A percentile compares a stretch with the other conserved stretches of the same genome.
phyloP scores from a whole-genome alignment of 768 basidiomycete genomes.

The Kwoniella mangroviensis region DNA sequence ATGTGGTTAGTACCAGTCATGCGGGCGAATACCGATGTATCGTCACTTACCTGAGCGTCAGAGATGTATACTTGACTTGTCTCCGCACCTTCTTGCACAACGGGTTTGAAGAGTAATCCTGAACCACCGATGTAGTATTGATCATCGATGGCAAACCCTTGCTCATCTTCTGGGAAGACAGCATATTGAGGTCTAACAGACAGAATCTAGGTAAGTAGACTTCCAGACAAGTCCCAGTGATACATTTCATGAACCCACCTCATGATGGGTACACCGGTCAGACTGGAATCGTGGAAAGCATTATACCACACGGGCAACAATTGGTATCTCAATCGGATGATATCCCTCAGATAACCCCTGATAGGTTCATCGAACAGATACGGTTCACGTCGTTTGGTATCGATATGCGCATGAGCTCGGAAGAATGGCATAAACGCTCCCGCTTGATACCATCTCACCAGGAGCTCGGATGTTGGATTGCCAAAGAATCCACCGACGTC shows the following conservation, averaged over 20 bases:
- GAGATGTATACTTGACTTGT: conserved; percentile 79
- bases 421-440: conserved; percentile 96
- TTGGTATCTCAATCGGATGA: conserved; percentile 78
- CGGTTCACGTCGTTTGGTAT: conserved; percentile 96
- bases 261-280: conserved; percentile 79
- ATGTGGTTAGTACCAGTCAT: not conserved
- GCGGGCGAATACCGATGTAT: not conserved
- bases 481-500: conserved; percentile 99
- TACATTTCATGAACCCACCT: conserved; percentile 63
- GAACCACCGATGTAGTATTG: conserved; percentile 90
- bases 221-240: too few species aligned
- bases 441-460: conserved; percentile 95
- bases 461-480: conserved; percentile 90
- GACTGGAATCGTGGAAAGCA: conserved; percentile 86
- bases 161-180: conserved; percentile 83
- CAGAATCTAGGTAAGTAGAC: too few species aligned
- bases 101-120: conserved; percentile 88
- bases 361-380: conserved; percentile 89
- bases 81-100: conserved; percentile 73
- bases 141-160: conserved; percentile 87
- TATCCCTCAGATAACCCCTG: conserved; percentile 77
- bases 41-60: conserved; percentile 69
- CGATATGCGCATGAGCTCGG: conserved; percentile 96
- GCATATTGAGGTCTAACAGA: conserved; percentile 99
- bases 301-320: conserved; percentile 96